Base-by-base conservation (phyloP, 768 basidiomycete genomes). In the Kwoniella dejecticola region DNA sequence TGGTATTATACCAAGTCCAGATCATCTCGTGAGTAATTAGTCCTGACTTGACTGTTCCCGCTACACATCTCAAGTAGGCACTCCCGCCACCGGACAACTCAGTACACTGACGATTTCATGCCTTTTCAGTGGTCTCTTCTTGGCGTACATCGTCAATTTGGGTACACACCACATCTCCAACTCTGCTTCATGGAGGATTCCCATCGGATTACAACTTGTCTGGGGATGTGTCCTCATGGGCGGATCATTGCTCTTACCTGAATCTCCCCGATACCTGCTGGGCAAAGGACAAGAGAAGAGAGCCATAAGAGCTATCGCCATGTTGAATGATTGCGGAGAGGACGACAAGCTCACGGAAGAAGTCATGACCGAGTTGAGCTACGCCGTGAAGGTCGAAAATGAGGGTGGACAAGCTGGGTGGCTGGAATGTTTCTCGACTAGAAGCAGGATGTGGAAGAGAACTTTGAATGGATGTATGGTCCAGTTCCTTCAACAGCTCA, bases 391-490 rank as follows among this genome's bases (percentile, higher is more conserved):
- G 15, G 85, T 83, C 3, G 89, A 91, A 78, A 91, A 90, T 69
- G 86, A 88, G 53, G 89, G 88, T 21, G 89, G 89, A 6, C 87
- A 88, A 71, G 87, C 88, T 1, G 87, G 86, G 0, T 90, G 89
- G 89, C 42, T 82, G 26, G 89, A 90, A 74, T 89, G 88, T 77
- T 90, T 90, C 82, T 86, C 87, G 0, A 81, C 83, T 3, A 38
- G 33, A 38, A 49, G 41, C 36, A 40, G 42, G 23, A 60, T 90
- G 42, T 89, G 87, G 85, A 87, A 86, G 77, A 83, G 89, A 55
- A 90, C 88, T 13, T 74, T 81, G 31, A 89, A 68, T 42, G 68
- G 61, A 1, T 70, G 69, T 33, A 64, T 68, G 64, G 55, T 75
- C 26, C 68, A 71, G 62, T 89, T 89, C 71, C 85, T 90, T 53